Evolutionary conservation across 768 basidiomycete genomes (phyloP), one percentile per base, ranked within the genome.

Genomic region (Calocera viscosa): DNA sequence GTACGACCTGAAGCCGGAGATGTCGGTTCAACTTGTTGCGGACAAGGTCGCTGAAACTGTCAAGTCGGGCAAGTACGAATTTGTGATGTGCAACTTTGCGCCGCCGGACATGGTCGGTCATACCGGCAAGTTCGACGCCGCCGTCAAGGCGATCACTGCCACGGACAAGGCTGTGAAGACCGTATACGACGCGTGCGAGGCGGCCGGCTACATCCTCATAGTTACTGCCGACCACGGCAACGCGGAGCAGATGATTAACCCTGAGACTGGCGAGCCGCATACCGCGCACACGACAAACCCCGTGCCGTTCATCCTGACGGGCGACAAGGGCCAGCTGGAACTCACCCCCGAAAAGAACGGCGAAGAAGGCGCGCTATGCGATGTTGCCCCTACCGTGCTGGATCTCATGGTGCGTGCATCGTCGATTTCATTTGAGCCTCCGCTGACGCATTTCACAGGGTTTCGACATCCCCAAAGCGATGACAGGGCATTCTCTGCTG

Each of bases 101-200:
- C 94, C 94, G 38, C 94, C 94, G 2, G 94, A 97, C 73, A 95
- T 96, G 94, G 94, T 95, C 65, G 93, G 94, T 38, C 94, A 95
- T 77, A 96, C 94, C 0, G 94, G 94, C 68, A 78, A 88, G 30
- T 95, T 84, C 76, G 91, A 95, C 1, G 94, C 94, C 0, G 94
- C 94, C 1, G 90, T 95, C 38, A 78, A 87, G 69, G 94, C 94
- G 3, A 89, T 96, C 75, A 79, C 83, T 1, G 84, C 86, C n/a
- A 96, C 94, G 1, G 94, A 97, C 76, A 82, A 82, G 69, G 94
- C 93, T 8, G 93, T 96, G 49, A 89, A 87, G 68, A 90, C 88
- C 2, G 84, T 95, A 68, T 90, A 90, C 77, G 81, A 88, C 49
- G 93, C 94, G 12, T 91, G 90, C 71, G 79, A 91, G 72, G 82